Evolutionary conservation across 345 rosid species (phyloP), one percentile per base, ranked within the genome.

Genomic region (Nasturtium officinale): DNA sequence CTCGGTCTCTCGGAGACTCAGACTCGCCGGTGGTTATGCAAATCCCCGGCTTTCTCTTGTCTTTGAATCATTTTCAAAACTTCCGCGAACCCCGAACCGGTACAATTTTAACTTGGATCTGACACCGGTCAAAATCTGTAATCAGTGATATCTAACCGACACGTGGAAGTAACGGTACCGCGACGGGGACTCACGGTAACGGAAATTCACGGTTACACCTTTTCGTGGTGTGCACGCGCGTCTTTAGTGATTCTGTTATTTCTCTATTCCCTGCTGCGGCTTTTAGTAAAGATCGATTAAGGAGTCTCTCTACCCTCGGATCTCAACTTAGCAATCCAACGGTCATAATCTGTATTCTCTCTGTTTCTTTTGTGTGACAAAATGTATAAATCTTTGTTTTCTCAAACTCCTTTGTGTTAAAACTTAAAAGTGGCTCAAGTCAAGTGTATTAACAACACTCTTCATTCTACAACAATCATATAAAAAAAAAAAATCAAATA

Each of bases 71-170:
- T 38, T 67, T 67, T 67, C n/a, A 26, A 48, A 75, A 59, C 53
- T 9, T 76, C 30, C 75, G 70, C 79, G 69, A 33, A 13, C 35
- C 64, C 55, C 18, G 5, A 69, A 76, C 75, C 75, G 64, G 56
- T 64, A 6, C 32, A 13, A 35, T 26, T 65, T 61, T 65, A 50
- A 70, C 55, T 66, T 58, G 72, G 82, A 80, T 78, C 79, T 70
- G 68, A 53, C 25, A 81, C 81, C 64, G 81, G 83, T 59, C 48
- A 40, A 61, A 26, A 48, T 73, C 72, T 78, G 80, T 81, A 33
- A 28, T 26, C 13, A 33, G n/a, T 20, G 25, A 18, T 3, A 5
- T 2, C 2, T n/a, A 63, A 78, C 78, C 9, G 78, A 67, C 84
- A 58, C 69, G 82, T 81, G 81, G n/a, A 70, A 23, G 69, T 54